Evolutionary conservation across 202 grass and related monocot genomes (phyloP), one percentile per base, ranked within the genome.

Genomic region (Cymbopogon flexuosus): DNA sequence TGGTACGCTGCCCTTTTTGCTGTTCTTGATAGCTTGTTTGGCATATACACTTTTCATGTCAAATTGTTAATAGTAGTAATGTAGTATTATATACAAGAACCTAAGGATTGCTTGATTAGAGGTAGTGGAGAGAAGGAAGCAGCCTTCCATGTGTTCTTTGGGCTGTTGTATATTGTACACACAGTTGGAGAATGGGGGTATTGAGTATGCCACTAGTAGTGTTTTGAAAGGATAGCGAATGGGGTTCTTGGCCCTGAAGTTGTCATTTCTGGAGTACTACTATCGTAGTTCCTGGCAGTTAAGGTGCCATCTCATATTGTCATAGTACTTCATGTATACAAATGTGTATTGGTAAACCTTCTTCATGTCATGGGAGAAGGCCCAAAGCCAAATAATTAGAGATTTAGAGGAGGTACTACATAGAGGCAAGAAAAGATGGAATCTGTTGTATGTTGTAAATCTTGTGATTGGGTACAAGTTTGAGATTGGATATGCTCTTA

Each of bases 1-100:
- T 97, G 80, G 91, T 97, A 88, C 89, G 91, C 59, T 97, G 94
- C 78, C 19, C 84, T 72, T 43, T 35, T 77, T 94, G 94, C 81
- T 90, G 57, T 71, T 89, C 84, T 63, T 93, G 80, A 83, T 85
- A 6, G 15, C 57, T 64, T 39, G 15, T 36, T 70, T 37, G 30
- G 18, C 75, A 58, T 22, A 80, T 18, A 23, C 56, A 80, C 1
- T 10, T 36, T 79, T 14, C 18, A 11, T 43, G 39, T 52, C 31
- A 63, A 61, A 40, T 9, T 54, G 29, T 70, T 69, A 35, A 68
- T 52, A 34, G 19, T 46, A 34, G 10, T n/a, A n/a, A n/a, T n/a
- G n/a, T n/a, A n/a, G n/a, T n/a, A n/a, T n/a, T 36, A 35, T 4
- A 29, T 61, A 14, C 16, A 57, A 19, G 7, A 19, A 87, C 52